Evolutionary conservation across 768 basidiomycete species (phyloP), one percentile per base, ranked within the genome.

Genomic region (Tylopilus subfusipes): DNA sequence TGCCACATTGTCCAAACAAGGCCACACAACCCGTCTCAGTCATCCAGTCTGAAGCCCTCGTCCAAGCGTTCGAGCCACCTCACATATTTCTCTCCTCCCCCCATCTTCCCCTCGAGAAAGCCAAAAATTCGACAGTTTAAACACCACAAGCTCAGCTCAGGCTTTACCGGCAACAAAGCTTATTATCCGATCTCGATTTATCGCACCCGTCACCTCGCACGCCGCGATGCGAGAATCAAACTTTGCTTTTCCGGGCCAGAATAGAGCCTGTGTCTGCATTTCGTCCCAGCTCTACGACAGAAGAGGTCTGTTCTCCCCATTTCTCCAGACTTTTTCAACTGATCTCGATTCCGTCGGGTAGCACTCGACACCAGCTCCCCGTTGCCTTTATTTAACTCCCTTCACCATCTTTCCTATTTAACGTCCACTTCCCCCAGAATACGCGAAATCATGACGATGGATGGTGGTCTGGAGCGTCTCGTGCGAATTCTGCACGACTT

Each of bases 401-500:
- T 98, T 49, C 93, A 91, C 29, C 93, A 97, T 75, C 87, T 98
- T 52, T 90, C 90, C 47, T 95, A 97, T 73, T 88, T 99, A 59
- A 98, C 96, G 9, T 93, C 93, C 1, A 98, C 97, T 7, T 97
- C 95, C 0, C 95, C 97, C 2, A 85, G 94, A 51, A 98, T 99
- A 73, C 87, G 96, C 54, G 97, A 99, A 74, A 98, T 97, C 63
- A 90, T 99, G 82, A 96, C 94, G 27, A 86, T 90, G 81, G 96
- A 98, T 66, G 97, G 97, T 44, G 97, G 97, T 2, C 84, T 99
- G 18, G 97, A 99, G 68, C 87, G 96, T 14, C 86, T 99, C 29
- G 90, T 98, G 14, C 83, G 90, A 53, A 92, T 99, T 58, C 78
- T 96, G 11, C 89, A 89, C 64, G 90, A 94, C 57, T 92, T 91